Percentiles rank a stretch among this genome's conserved stretches.
Conservation (phyloP, 2,329 filamentous ascomycete species). For the Beauveria pseudobassiana region DNA sequence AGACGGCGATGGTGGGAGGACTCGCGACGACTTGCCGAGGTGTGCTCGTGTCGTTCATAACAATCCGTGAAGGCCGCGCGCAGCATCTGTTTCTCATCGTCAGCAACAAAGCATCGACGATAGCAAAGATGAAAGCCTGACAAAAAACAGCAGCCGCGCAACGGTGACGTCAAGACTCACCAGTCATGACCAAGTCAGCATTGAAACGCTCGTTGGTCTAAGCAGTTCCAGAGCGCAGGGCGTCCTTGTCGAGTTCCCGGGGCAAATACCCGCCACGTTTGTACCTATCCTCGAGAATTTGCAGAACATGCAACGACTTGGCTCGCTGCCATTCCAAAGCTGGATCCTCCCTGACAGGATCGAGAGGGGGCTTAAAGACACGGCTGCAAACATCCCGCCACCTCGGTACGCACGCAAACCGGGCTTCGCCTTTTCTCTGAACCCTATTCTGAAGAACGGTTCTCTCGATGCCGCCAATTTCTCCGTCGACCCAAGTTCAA, state of each 20-base stretch:
- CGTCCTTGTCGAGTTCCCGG: slow-evolving; percentile 4
- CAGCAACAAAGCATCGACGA: not conserved
- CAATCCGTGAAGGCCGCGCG: not conserved
- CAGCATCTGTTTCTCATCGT: slow-evolving; percentile 2
- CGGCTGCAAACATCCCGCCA: not conserved
- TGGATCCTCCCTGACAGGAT: slow-evolving; percentile 6
- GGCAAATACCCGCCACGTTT: not conserved
- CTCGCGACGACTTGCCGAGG: slow-evolving; percentile 4
- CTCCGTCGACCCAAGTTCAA: not conserved
- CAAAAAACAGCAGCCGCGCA: not conserved
- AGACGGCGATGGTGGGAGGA: slow-evolving; percentile 4
- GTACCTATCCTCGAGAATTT: slow-evolving; percentile 5
- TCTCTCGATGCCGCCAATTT: not conserved
- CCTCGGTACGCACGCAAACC: slow-evolving; percentile 2
- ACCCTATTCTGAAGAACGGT: not conserved
- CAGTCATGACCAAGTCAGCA: not conserved
- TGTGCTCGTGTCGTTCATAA: slow-evolving; percentile 2
- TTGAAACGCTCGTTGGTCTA: slow-evolving; percentile 2
- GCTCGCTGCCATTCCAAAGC: not conserved
- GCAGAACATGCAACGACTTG: slow-evolving; percentile 4
- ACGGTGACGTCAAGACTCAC: not conserved
- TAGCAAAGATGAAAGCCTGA: not conserved
- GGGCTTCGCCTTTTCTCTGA: slow-evolving; percentile 2
- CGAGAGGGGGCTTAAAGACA: not conserved
- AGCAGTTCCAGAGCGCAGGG: slow-evolving; percentile 2